phyloP scores from a whole-genome alignment of 1,284 basidiomycete species.

The Naganishia cerealis region DNA sequence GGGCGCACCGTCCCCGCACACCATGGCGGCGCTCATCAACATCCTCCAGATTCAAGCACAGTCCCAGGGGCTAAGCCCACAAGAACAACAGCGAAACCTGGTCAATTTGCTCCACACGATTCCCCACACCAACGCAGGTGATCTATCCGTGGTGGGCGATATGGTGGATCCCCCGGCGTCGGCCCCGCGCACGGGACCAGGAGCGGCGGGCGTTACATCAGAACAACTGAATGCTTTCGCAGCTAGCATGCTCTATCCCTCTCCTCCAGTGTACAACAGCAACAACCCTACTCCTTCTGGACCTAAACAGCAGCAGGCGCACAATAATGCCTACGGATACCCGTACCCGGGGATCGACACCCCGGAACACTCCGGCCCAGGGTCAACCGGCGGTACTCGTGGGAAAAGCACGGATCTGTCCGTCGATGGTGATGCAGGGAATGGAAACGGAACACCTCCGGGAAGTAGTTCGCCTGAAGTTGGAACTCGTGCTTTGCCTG shows the following conservation, averaged over 20 bases:
- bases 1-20: conserved; percentile 2
- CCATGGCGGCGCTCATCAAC: conserved; percentile 24
- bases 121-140: neutral
- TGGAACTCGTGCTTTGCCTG: neutral
- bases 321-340: neutral
- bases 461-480: neutral
- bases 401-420: neutral
- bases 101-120: neutral
- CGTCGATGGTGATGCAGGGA: neutral
- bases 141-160: too few relatives aligned
- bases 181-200: too few relatives aligned
- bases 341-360: conserved; percentile 32
- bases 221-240: neutral
- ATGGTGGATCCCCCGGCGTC: too few relatives aligned
- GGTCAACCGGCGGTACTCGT: neutral
- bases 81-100: conserved; percentile 14
- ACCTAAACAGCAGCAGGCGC: neutral
- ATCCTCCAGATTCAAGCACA: conserved; percentile 22
- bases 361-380: conserved; percentile 25
- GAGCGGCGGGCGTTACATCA: too few relatives aligned
- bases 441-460: conserved; percentile 4
- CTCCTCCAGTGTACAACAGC: neutral
- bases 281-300: neutral
- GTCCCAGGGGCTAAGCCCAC: neutral
- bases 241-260: too few relatives aligned